phyloP scores from a whole-genome alignment of 768 basidiomycete species.

The Kwoniella dendrophila region DNA sequence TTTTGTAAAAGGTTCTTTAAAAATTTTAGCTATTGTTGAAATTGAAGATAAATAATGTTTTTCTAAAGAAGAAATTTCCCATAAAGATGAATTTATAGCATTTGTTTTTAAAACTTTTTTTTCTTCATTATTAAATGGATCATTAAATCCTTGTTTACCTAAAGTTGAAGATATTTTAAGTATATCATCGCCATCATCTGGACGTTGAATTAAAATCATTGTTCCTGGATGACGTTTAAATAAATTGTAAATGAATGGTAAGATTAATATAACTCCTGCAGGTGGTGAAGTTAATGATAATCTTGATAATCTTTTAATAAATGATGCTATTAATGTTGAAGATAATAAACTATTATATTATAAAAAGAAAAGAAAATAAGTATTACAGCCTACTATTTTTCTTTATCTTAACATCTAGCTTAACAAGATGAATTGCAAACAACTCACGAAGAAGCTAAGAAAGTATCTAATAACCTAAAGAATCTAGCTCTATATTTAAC shows the following conservation, averaged over 20 bases:
- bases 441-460: slow-evolving; percentile 84
- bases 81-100: slow-evolving; percentile 83
- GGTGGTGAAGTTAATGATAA: slow-evolving; percentile 84
- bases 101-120: slow-evolving; percentile 72
- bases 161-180: slow-evolving; percentile 1
- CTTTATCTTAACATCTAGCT: too few species aligned
- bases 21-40: slow-evolving; percentile 83
- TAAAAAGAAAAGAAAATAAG: background rate
- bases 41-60: slow-evolving; percentile 83
- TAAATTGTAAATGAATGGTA: slow-evolving; percentile 92
- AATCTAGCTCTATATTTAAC: slow-evolving; percentile 91
- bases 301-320: slow-evolving; percentile 85
- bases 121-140: slow-evolving; percentile 72
- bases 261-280: slow-evolving; percentile 82
- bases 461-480: slow-evolving; percentile 87
- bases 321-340: slow-evolving; percentile 86
- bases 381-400: too few species aligned
- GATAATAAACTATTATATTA: slow-evolving; percentile 71
- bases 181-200: slow-evolving; percentile 7
- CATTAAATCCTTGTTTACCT: slow-evolving; percentile 41
- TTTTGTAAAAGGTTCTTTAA: slow-evolving; percentile 89
- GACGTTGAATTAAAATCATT: slow-evolving; percentile 89
- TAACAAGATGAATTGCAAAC: too few species aligned
- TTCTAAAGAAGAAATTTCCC: slow-evolving; percentile 82
- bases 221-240: slow-evolving; percentile 87